Evolutionary conservation across 2,329 filamentous ascomycete genomes (phyloP).

Genomic region (Paraphoma sp.): DNA sequence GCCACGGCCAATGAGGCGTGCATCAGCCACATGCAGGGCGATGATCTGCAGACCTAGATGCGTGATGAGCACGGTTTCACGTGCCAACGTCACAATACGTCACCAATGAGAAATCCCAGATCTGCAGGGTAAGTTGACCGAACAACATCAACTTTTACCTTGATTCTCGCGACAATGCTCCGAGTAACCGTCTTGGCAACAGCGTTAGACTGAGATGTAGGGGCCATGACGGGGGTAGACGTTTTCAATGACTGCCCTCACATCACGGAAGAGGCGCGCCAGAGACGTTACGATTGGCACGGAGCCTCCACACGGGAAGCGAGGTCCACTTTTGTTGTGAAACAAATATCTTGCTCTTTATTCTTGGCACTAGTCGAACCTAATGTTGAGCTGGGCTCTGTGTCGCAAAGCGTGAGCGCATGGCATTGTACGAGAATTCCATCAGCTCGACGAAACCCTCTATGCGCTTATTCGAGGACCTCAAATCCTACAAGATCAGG

Average conservation of each 20-base stretch:
- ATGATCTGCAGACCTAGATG: neutral
- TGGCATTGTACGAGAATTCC: neutral
- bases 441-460: neutral
- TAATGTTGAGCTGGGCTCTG: neutral
- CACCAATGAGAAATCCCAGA: neutral
- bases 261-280: too few species aligned
- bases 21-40: neutral
- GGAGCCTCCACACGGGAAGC: neutral
- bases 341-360: neutral
- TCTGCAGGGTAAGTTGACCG: neutral
- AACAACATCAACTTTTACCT: neutral
- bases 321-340: neutral
- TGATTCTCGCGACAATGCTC: neutral
- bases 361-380: neutral
- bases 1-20: neutral
- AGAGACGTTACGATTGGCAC: too few species aligned
- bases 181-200: neutral
- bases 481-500: slow-evolving; percentile 42
- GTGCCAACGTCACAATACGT: neutral
- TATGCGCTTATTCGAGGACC: slow-evolving; percentile 17
- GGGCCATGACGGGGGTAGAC: too few species aligned
- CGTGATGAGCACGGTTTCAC: neutral
- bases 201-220: neutral
- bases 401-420: neutral
- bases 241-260: too few species aligned